Conservation (phyloP, 306 rosid species). For the Cucumis hystrix region DNA sequence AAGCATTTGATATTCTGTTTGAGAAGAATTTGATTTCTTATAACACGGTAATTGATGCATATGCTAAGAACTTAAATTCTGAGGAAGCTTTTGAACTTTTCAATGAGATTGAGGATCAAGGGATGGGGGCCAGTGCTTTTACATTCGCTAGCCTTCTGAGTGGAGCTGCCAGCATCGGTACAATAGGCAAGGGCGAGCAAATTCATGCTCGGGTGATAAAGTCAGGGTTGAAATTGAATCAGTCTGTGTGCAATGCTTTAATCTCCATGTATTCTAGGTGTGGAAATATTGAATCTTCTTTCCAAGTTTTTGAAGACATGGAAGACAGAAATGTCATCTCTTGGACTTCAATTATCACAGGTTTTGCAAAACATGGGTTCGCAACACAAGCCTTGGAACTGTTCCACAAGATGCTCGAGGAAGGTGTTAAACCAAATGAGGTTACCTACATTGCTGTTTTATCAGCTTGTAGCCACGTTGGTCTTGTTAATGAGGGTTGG, state of each 20-base stretch:
- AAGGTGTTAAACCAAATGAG: constrained; percentile 41
- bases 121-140: constrained; percentile 29
- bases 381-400: constrained; percentile 37
- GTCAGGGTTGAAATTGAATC: constrained; percentile 25
- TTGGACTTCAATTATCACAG: constrained; percentile 51
- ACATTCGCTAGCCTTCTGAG: constrained; percentile 54
- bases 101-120: constrained; percentile 19
- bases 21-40: constrained; percentile 35
- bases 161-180: constrained; percentile 45
- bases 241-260: constrained; percentile 33
- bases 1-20: constrained; percentile 33
- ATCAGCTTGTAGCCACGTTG: constrained; percentile 60
- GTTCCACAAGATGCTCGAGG: constrained; percentile 44
- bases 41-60: constrained; percentile 17
- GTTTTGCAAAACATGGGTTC: constrained; percentile 52
- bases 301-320: constrained; percentile 35
- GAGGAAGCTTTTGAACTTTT: constrained; percentile 22
- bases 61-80: constrained; percentile 16
- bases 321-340: constrained; percentile 36
- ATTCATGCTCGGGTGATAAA: constrained; percentile 36
- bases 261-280: constrained; percentile 64
- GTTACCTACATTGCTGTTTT: constrained; percentile 51
- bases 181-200: constrained; percentile 48
- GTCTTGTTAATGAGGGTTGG: constrained; percentile 46
- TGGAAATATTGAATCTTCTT: constrained; percentile 42